Evolutionary conservation across 306 rosid genomes (phyloP).

Genomic region (Trifolium repens): DNA sequence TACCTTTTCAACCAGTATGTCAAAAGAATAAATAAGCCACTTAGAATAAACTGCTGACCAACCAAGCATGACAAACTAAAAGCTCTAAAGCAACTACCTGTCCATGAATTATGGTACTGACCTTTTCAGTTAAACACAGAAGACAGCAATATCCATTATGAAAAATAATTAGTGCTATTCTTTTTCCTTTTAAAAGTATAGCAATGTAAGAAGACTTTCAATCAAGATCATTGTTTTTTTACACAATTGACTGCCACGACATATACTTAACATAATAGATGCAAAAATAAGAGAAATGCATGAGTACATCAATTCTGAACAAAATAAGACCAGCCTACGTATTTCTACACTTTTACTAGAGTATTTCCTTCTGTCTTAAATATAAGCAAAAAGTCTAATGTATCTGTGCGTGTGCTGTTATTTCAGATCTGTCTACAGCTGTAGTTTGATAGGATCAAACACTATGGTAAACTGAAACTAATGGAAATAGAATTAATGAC

Average conservation of each 20-base stretch:
- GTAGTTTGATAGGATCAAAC: not conserved
- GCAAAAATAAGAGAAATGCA: not conserved
- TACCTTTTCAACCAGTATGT: slow-evolving; percentile 38
- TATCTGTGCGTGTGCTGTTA: not conserved
- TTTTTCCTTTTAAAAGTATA: not conserved
- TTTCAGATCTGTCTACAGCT: not conserved
- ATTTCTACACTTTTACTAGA: not conserved
- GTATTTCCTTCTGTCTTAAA: not conserved
- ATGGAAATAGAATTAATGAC: not conserved
- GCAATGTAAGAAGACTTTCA: slow-evolving; percentile 1
- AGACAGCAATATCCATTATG: not conserved
- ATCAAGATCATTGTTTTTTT: not conserved
- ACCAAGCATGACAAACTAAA: slow-evolving; percentile 24
- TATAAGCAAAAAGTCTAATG: no score
- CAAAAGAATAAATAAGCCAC: slow-evolving; percentile 39
- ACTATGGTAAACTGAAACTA: not conserved
- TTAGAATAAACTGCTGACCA: slow-evolving; percentile 24
- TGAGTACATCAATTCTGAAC: not conserved
- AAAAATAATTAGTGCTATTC: not conserved
- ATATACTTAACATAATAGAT: not conserved
- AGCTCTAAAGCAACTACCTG: not conserved
- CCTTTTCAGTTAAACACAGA: not conserved
- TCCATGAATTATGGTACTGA: not conserved
- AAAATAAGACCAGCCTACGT: not conserved
- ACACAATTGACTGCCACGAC: not conserved